Base-by-base conservation (phyloP, 2,329 filamentous ascomycete genomes). In the Seiridium cupressi region DNA sequence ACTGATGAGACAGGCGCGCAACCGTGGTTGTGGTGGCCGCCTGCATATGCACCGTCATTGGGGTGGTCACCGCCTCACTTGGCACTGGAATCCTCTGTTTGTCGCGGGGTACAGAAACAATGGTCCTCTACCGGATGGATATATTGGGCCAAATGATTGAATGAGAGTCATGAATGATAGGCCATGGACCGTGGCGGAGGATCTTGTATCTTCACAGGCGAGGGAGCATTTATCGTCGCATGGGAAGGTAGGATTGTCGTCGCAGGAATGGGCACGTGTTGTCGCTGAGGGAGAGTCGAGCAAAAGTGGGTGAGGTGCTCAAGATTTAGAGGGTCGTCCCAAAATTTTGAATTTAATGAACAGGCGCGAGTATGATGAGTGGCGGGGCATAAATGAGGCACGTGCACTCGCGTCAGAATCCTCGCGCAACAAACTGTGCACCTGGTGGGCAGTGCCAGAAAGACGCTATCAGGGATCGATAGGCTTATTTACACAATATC, bases 1-100 rank as follows among this genome's bases (percentile, higher is more conserved):
- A 62, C 51, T 74, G 68, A 55, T 63, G 63, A 49, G 65, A 53
- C 60, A 65, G 61, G 51, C 66, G 70, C 61, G 65, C 64, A 60
- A 65, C 60, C 48, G 63, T 67, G 10, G 66, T 64, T 55, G 60
- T 48, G 56, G 66, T 64, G 26, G 61, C 46, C 58, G 66, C 60
- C 57, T 64, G 64, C 65, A 70, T 67, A 46, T 53, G 56, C 34
- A 47, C 13, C 11, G 49, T 38, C 57, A 59, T 59, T 38, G 47
- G 35, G 44, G 31, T 44, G 32, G 32, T 49, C 44, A 47, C 55
- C 44, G 46, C n/a, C 35, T 18, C 46, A 18, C 11, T 10, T n/a
- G 54, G 54, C 31, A 26, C 18, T 26, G 18, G 18, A 26, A 26
- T 26, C 18, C 18, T 26, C 18, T 26, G 18, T 26, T 26, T 26